phyloP scores from a whole-genome alignment of 768 basidiomycete species.

The Kwoniella shandongensis region DNA sequence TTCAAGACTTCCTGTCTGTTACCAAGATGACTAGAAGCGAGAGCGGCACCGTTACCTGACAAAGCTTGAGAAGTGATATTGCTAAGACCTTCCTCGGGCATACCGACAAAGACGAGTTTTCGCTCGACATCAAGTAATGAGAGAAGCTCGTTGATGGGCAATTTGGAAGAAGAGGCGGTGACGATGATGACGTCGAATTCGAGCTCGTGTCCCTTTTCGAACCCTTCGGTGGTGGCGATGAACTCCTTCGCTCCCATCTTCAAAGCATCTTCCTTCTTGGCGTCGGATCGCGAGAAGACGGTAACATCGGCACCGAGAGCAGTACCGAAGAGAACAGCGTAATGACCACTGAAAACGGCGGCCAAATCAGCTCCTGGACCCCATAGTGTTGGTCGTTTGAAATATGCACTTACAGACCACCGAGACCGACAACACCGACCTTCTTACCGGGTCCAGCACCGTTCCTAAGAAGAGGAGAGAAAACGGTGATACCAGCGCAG shows the following conservation, averaged over 20 bases:
- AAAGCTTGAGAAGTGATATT: conserved; percentile 55
- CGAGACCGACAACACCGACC: conserved; percentile 68
- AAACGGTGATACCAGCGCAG: conserved; percentile 67
- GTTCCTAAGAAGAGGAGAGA: conserved; percentile 62
- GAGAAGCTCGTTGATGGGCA: conserved; percentile 60
- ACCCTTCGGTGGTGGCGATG: conserved; percentile 56
- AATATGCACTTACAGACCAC: conserved; percentile 57
- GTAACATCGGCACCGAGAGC: conserved; percentile 65
- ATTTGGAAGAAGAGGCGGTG: conserved; percentile 55
- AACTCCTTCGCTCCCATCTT: conserved; percentile 58
- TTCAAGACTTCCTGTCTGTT: conserved; percentile 62
- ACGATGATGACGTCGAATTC: conserved; percentile 56
- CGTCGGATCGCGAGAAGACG: conserved; percentile 63
- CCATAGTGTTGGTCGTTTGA: no score
- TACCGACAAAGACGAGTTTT: conserved; percentile 62
- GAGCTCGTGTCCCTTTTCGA: conserved; percentile 47
- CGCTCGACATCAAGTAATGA: conserved; percentile 61
- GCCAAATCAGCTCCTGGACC: no score
- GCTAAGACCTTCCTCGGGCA: conserved; percentile 60
- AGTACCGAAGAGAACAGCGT: conserved; percentile 57
- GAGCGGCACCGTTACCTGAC: conserved; percentile 43
- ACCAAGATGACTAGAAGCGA: conserved; percentile 58
- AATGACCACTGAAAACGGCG: conserved; percentile 39
- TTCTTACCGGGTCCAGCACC: conserved; percentile 64
- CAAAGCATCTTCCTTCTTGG: conserved; percentile 63